Conservation (phyloP, 305 asterid genomes). For the Fraxinus floribunda region DNA sequence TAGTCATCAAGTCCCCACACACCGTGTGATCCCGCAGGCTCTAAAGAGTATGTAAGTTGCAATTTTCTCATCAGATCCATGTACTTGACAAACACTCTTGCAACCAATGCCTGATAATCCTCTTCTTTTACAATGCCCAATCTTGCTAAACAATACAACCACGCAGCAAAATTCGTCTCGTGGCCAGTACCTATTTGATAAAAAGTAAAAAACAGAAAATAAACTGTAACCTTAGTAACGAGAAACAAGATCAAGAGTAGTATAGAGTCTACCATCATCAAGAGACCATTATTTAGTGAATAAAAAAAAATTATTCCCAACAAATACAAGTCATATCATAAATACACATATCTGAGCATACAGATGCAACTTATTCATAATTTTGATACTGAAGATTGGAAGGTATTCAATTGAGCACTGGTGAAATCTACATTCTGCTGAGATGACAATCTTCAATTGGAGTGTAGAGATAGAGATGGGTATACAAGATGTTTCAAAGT, state of each 20-base stretch:
- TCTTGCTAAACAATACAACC: slow-evolving; percentile 82
- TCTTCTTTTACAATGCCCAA: slow-evolving; percentile 66
- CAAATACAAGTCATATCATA: neutral
- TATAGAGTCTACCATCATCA: slow-evolving; percentile 5
- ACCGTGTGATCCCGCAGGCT: slow-evolving; percentile 95
- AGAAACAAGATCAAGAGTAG: neutral
- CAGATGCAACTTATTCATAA: neutral
- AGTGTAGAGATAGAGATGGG: neutral
- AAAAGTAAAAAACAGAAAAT: neutral
- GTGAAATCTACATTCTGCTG: neutral
- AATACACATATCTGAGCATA: neutral
- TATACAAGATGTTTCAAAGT: neutral
- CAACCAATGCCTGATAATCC: slow-evolving; percentile 77
- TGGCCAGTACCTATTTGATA: slow-evolving; percentile 70
- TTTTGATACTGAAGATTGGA: neutral
- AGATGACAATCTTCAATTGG: neutral
- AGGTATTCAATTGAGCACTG: neutral
- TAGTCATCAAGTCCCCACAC: slow-evolving; percentile 97
- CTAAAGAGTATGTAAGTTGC: slow-evolving; percentile 68
- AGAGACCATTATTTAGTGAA: neutral
- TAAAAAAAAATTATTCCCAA: neutral
- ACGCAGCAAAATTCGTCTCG: slow-evolving; percentile 85
- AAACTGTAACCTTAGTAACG: neutral
- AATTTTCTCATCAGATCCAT: slow-evolving; percentile 84
- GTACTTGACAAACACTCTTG: slow-evolving; percentile 63